Conservation (phyloP, 129 eudicot genomes). For the carrot (Daucus carota) region DH1_v3.0 NC_030381.2:48834001-48834500, state of each 20-base stretch:
- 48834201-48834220: conserved; percentile 58
- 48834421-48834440: neutral
- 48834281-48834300: conserved; percentile 28
- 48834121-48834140: conserved; percentile 55
- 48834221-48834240: conserved; percentile 51
- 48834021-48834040: conserved; percentile 61
- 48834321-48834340: conserved; percentile 91
- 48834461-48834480: neutral
- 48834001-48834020: conserved; percentile 51
- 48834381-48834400: neutral
- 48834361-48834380: conserved; percentile 47
- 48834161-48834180: conserved; percentile 79
- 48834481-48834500: no score
- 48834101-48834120: conserved; percentile 69
- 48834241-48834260: conserved; percentile 84
- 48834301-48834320: conserved; percentile 79
- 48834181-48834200: conserved; percentile 43
- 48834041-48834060: conserved; percentile 95
- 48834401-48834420: neutral
- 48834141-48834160: conserved; percentile 81
- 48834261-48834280: conserved; percentile 36
- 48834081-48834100: conserved; percentile 71
- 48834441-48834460: neutral
- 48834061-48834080: conserved; percentile 75
- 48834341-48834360: conserved; percentile 80